These are phyloP conservation scores for Suillus subaureus DNA, from an alignment of 768 basidiomycete species.

Conservation along the genomic window DNA sequence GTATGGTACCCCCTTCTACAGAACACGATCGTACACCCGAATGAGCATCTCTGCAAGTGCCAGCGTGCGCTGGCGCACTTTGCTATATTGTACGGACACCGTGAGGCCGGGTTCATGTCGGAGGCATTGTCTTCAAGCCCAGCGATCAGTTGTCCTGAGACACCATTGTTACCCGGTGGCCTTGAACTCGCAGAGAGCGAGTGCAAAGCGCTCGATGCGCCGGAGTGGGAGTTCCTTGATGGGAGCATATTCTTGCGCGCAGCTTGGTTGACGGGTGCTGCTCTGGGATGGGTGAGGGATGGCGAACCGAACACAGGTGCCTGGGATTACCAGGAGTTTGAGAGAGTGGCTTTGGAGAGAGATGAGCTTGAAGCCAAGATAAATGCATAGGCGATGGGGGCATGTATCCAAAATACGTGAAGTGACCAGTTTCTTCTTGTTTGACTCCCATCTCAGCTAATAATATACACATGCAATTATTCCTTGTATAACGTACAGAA, in stretches of 20 bases:
- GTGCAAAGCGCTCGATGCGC: slow-evolving; percentile 35
- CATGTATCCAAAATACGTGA: not conserved
- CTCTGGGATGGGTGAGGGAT: slow-evolving; percentile 43
- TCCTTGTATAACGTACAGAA: not conserved
- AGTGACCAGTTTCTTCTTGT: not conserved
- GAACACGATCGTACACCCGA: slow-evolving; percentile 54
- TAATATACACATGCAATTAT: not conserved
- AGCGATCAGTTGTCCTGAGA: not conserved
- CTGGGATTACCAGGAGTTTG: slow-evolving; percentile 35
- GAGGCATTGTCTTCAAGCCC: slow-evolving; percentile 14
- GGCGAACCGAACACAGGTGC: slow-evolving; percentile 32
- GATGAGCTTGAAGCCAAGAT: slow-evolving; percentile 20
- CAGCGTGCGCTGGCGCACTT: slow-evolving; percentile 54
- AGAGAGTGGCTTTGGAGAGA: slow-evolving; percentile 22
- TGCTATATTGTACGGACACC: slow-evolving; percentile 44
- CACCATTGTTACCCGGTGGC: not conserved
- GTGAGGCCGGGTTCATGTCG: slow-evolving; percentile 37
- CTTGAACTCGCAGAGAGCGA: slow-evolving; percentile 12
- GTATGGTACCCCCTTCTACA: slow-evolving; percentile 62
- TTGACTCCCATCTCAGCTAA: slow-evolving; percentile 1
- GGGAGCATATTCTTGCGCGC: slow-evolving; percentile 64
- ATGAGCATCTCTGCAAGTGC: slow-evolving; percentile 56
- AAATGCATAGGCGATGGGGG: not conserved
- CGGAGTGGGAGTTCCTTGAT: slow-evolving; percentile 53
- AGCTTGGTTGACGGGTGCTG: slow-evolving; percentile 52